Conservation (phyloP, 257 asterid genomes). For the Solanum etuberosum region DNA sequence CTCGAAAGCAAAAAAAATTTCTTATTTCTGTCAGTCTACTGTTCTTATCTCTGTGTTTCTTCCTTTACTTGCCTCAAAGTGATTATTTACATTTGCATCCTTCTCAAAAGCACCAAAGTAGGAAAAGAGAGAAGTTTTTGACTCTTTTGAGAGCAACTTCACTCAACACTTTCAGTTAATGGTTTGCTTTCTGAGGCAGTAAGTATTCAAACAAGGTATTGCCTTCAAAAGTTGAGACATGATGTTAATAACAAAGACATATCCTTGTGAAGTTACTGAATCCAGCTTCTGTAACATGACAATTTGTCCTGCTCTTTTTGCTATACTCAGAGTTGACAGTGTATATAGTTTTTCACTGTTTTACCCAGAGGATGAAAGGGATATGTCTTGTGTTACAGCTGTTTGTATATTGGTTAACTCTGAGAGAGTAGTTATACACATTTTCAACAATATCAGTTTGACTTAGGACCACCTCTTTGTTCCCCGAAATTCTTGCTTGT, state of each 20-base stretch:
- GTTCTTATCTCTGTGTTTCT: background rate
- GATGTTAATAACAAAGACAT: background rate
- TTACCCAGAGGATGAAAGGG: background rate
- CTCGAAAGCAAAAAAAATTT: background rate
- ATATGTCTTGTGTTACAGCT: background rate
- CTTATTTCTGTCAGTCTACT: background rate
- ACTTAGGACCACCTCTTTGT: background rate
- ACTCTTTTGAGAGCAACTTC: background rate
- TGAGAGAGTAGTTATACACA: background rate
- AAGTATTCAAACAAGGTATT: background rate
- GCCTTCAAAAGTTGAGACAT: background rate
- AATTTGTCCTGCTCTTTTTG: background rate
- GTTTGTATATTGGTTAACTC: background rate
- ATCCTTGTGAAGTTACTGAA: background rate
- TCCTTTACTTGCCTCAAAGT: background rate
- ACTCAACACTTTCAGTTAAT: background rate
- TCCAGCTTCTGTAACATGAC: background rate
- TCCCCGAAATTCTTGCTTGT: background rate
- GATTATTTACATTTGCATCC: background rate
- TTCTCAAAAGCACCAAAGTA: background rate
- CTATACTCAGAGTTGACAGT: background rate
- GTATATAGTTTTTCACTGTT: background rate
- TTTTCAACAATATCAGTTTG: background rate
- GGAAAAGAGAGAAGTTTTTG: background rate
- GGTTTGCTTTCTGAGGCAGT: background rate